Base-by-base conservation (phyloP, 2,329 filamentous ascomycete species). In the Colletotrichum sp. region DNA sequence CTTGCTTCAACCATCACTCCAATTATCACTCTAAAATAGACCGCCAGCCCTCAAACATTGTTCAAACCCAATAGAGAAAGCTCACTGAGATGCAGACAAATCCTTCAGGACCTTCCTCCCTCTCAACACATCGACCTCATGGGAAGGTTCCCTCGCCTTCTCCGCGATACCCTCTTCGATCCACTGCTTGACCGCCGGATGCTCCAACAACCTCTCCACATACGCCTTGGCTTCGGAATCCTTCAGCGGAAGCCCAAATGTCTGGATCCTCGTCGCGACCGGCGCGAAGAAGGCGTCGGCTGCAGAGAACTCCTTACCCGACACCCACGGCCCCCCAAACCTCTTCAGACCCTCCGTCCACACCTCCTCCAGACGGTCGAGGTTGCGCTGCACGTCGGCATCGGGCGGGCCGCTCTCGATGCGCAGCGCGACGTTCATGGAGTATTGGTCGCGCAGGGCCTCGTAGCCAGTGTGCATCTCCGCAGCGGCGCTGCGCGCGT, bases 381-480 rank as follows among this genome's bases (percentile, higher is more conserved):
- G 77, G 9, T 88, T 85, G 65, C 69, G 74, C 73, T 81, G 80
- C 16, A 87, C 77, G 2, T 75, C 82, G 32, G 81, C 80, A 69
- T 81, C 81, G 0, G 80, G 79, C 3, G 74, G 67, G 6, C 69
- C 64, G 1, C 76, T 80, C 64, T 84, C 81, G 48, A 88, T 80
- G 16, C 86, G 80, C 24, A 87, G 71, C 0, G 81, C 84, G 4
- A 87, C 84, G 70, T 88, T 88, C 82, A 86, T 85, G 34, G 81
- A 79, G 74, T 86, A 87, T 76, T 88, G 84, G 66, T 84, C 80
- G 2, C 87, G 84, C 28, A 89, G 78, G 21, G 82, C 81, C 6
- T 66, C 59, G 77, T 89, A 89, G 32, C 85, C 81, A 3, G 87
- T 82, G 80, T 89, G 87, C 87, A 89, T 89, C 79, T 88, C 85